These are phyloP conservation scores for Prunus mume DNA, from an alignment of 306 rosid species.

Conservation along the genomic window DNA sequence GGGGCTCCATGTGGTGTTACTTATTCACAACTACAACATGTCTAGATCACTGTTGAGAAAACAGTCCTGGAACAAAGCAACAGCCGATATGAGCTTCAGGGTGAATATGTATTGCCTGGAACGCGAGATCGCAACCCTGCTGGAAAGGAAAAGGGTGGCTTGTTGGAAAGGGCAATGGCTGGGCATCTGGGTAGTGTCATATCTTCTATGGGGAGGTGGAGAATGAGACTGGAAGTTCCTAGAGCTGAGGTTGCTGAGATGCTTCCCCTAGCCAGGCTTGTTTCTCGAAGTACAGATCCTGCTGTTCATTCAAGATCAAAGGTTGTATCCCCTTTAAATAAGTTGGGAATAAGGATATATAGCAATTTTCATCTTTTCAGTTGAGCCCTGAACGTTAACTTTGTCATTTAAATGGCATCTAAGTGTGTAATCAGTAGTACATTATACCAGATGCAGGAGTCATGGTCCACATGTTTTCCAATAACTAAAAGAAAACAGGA, in stretches of 20 bases:
- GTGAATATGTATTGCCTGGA: conserved; percentile 92
- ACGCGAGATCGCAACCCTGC: conserved; percentile 52
- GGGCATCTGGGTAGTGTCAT: conserved; percentile 77
- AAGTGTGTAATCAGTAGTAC: not conserved
- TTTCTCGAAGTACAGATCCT: conserved; percentile 84
- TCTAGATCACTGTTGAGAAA: conserved; percentile 87
- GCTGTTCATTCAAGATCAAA: conserved; percentile 83
- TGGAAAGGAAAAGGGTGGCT: conserved; percentile 50
- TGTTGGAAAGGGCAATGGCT: conserved; percentile 55
- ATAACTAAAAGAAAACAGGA: not conserved
- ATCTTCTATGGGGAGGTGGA: conserved; percentile 98
- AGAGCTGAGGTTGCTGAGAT: conserved; percentile 91
- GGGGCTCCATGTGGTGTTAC: not conserved
- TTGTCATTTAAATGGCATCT: not conserved
- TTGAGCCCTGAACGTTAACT: conserved; percentile 7
- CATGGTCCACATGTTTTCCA: not conserved
- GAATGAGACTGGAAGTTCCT: conserved; percentile 85
- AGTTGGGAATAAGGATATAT: conserved; percentile 16
- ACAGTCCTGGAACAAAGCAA: conserved; percentile 76
- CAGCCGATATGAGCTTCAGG: conserved; percentile 95
- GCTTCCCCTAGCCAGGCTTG: conserved; percentile 95
- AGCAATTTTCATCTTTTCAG: conserved; percentile 4
- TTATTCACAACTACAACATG: conserved; percentile 4
- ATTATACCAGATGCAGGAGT: not conserved
- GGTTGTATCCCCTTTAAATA: conserved; percentile 49